These are phyloP conservation scores for Chrysanthemum makinoi DNA, from an alignment of 129 eudicot genomes.

Conservation along the genomic window DNA sequence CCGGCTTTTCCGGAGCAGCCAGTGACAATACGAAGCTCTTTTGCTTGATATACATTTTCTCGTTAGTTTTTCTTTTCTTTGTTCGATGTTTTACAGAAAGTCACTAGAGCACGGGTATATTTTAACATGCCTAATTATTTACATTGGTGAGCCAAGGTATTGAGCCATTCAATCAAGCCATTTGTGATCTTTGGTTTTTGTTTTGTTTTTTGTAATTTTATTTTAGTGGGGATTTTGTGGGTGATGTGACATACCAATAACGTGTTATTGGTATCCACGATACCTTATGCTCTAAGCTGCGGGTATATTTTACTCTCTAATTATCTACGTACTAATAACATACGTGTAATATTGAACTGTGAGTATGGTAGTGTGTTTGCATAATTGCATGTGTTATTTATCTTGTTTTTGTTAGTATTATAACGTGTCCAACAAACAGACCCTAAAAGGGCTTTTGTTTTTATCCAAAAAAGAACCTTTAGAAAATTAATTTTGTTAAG, in stretches of 20 bases:
- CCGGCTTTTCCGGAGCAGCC: no score
- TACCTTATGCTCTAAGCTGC: no score
- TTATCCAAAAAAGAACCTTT: slow-evolving; percentile 2
- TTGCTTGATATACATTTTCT: background rate
- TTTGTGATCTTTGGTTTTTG: no score
- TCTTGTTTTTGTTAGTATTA: slow-evolving; percentile 6
- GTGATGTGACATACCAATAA: no score
- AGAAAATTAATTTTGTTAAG: slow-evolving; percentile 9
- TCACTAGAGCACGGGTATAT: no score
- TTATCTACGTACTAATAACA: background rate
- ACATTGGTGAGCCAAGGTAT: no score
- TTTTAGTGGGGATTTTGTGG: no score
- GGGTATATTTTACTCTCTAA: background rate
- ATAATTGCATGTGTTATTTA: background rate
- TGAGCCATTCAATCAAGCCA: no score
- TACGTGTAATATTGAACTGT: background rate
- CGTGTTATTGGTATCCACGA: no score
- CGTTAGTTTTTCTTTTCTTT: background rate
- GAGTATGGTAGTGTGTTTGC: background rate
- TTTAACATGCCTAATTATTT: no score
- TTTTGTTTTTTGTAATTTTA: no score
- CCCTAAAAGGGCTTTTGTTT: slow-evolving; percentile 21
- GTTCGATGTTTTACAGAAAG: background rate
- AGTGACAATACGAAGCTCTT: no score
- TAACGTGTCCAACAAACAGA: slow-evolving; percentile 7